Conservation (phyloP, 257 asterid genomes). For the Pogostemon cablin region DNA sequence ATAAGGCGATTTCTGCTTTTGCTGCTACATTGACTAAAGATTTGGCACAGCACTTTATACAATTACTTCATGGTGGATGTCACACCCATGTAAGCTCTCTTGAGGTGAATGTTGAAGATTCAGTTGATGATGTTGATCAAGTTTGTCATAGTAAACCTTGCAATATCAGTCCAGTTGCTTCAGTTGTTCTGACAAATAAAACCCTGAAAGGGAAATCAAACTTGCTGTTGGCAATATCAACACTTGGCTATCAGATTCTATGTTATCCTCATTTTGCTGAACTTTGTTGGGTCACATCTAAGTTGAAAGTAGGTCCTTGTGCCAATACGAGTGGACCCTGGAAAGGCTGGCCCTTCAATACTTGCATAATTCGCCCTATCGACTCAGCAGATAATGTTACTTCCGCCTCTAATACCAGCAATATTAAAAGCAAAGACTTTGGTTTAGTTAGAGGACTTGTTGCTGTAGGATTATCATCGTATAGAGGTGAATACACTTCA, state of each 20-base stretch:
- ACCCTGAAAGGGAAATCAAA: conserved; percentile 67
- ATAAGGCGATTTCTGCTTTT: conserved; percentile 53
- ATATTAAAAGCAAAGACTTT: conserved; percentile 50
- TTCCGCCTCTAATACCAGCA: conserved; percentile 47
- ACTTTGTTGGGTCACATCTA: conserved; percentile 98
- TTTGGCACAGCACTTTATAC: conserved; percentile 73
- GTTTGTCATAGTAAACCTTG: conserved; percentile 42
- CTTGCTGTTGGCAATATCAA: conserved; percentile 76
- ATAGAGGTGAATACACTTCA: conserved; percentile 79
- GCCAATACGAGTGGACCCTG: conserved; percentile 73
- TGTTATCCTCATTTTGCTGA: conserved; percentile 96
- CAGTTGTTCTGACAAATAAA: conserved; percentile 46
- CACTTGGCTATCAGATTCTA: conserved; percentile 88
- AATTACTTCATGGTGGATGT: conserved; percentile 56
- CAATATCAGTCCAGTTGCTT: conserved; percentile 38
- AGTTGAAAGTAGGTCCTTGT: conserved; percentile 88
- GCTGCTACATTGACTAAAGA: conserved; percentile 69
- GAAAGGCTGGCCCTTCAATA: conserved; percentile 97
- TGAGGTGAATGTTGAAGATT: conserved; percentile 42
- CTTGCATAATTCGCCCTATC: conserved; percentile 79
- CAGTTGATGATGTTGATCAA: conserved; percentile 39
- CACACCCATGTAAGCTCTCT: conserved; percentile 47
- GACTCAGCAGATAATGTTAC: conserved; percentile 47
- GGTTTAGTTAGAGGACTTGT: conserved; percentile 78
- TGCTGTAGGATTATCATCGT: conserved; percentile 92